Evolutionary conservation across 2,329 filamentous ascomycete species (phyloP), one percentile per base, ranked within the genome.

Genomic region (Calonectria fujianensis): DNA sequence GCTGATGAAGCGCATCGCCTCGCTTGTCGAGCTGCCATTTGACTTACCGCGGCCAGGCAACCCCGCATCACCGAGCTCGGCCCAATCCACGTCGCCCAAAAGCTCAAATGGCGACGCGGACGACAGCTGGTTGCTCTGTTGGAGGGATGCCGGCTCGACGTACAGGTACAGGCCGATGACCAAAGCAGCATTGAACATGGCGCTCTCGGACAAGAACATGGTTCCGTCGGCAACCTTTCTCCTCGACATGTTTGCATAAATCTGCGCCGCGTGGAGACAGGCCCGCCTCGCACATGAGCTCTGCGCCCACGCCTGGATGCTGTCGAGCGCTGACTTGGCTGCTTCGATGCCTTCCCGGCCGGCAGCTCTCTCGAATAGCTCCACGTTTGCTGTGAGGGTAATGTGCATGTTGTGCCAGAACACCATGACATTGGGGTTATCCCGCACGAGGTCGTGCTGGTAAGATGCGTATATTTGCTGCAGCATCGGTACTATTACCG

Each of bases 181-280:
- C 10, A 73, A 41, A 11, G 71, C 71, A 8, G 71, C 27, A 29
- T 73, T 70, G 16, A 73, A 73, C n/a, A 73, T 24, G 35, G 71
- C 66, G 16, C n/a, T 63, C 48, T 73, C 71, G 20, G 71, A 70
- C 48, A 73, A 18, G 27, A 73, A 73, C 66, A 64, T 73, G 35
- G 71, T 73, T 20, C 71, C 71, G n/a, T 73, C 71, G 7, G 48
- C 48, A 13, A 73, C 41, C n/a, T 59, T 73, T 14, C 71, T 70
- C 32, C 59, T 70, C 5, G 57, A 65, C 71, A 73, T 73, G 29
- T 51, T 35, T 16, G 71, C 54, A 14, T 70, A 59, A 8, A 64
- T 27, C 27, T 73, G 71, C 8, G 71, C 71, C 6, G 71, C 57
- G 24, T 63, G 57, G n/a, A 63, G 57, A 63, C 57, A 63, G 39